A percentile compares a stretch with the other conserved stretches of the same genome.
Conservation (phyloP, 2,329 filamentous ascomycete genomes). For the Pestalotiopsis sp. region DNA sequence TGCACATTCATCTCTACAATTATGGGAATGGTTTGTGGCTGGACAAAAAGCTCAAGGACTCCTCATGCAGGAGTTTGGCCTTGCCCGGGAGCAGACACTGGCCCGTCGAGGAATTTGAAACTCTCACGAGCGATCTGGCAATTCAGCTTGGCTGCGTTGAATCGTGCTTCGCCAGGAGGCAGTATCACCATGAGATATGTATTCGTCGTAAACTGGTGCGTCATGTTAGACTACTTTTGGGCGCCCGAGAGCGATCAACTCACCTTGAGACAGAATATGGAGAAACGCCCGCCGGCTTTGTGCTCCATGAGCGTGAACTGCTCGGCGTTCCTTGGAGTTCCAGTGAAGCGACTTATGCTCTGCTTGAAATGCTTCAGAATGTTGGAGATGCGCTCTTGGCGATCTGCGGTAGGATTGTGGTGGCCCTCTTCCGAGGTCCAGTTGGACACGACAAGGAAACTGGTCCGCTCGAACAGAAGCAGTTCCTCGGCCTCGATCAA, state of each 20-base stretch:
- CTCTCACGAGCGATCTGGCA: conserved; percentile 83
- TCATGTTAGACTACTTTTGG: neutral
- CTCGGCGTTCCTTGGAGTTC: conserved; percentile 77
- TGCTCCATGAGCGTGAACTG: conserved; percentile 81
- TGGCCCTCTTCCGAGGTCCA: conserved; percentile 76
- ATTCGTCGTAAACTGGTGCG: conserved; percentile 76
- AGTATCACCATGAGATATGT: conserved; percentile 93
- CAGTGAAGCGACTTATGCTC: conserved; percentile 71
- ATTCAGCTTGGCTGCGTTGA: conserved; percentile 88
- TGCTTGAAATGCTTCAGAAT: conserved; percentile 99
- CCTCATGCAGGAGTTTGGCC: neutral
- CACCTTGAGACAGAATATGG: conserved; percentile 83
- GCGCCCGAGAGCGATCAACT: neutral
- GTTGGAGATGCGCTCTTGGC: conserved; percentile 91
- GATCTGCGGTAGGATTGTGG: conserved; percentile 85
- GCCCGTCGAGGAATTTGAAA: conserved; percentile 69
- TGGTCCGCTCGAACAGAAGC: conserved; percentile 91
- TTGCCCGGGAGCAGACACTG: conserved; percentile 22
- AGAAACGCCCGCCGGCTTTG: conserved; percentile 76
- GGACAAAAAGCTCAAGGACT: neutral
- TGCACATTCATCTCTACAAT: too few species aligned
- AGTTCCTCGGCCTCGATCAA: conserved; percentile 92
- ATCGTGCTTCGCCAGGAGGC: conserved; percentile 85
- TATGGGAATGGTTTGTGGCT: neutral
- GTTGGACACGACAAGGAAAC: conserved; percentile 93